Conservation (phyloP, 805 yeast species). For the Candida pseudoglaebosa region DNA sequence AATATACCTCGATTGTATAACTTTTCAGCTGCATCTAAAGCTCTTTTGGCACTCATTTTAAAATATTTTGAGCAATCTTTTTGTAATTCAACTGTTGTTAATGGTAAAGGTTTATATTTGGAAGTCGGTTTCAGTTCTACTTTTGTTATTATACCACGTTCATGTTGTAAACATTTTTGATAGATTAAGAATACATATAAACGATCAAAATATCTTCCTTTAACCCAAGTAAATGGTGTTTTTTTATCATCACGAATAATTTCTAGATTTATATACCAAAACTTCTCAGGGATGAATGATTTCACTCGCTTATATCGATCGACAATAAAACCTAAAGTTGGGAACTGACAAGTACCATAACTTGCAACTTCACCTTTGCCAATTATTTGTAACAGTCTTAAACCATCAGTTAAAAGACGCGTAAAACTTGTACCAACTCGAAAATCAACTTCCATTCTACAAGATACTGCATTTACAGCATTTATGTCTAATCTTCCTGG, state of each 20-base stretch:
- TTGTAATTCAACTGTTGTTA: slow-evolving; percentile 92
- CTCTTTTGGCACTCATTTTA: slow-evolving; percentile 73
- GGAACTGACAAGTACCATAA: slow-evolving; percentile 94
- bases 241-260: slow-evolving; percentile 40
- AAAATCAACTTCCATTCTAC: slow-evolving; percentile 83
- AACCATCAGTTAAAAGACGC: slow-evolving; percentile 61
- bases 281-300: slow-evolving; percentile 68
- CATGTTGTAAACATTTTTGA: slow-evolving; percentile 56
- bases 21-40: slow-evolving; percentile 75
- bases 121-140: slow-evolving; percentile 61
- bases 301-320: slow-evolving; percentile 79
- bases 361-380: slow-evolving; percentile 44
- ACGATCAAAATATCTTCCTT: slow-evolving; percentile 71
- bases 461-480: slow-evolving; percentile 78
- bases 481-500: slow-evolving; percentile 62
- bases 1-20: slow-evolving; percentile 82
- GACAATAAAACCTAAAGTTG: slow-evolving; percentile 93
- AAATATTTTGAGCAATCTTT: slow-evolving; percentile 75
- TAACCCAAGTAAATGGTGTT: slow-evolving; percentile 63
- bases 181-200: slow-evolving; percentile 59
- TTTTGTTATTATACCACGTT: slow-evolving; percentile 47
- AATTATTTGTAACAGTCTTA: slow-evolving; percentile 33
- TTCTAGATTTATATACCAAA: slow-evolving; percentile 68
- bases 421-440: slow-evolving; percentile 90
- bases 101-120: slow-evolving; percentile 80